Percentiles rank a stretch among this genome's conserved stretches.
These are phyloP conservation scores for Globisporangium abappressorium DNA, from an alignment of 352 stramenopile species.

Conservation along the genomic window DNA sequence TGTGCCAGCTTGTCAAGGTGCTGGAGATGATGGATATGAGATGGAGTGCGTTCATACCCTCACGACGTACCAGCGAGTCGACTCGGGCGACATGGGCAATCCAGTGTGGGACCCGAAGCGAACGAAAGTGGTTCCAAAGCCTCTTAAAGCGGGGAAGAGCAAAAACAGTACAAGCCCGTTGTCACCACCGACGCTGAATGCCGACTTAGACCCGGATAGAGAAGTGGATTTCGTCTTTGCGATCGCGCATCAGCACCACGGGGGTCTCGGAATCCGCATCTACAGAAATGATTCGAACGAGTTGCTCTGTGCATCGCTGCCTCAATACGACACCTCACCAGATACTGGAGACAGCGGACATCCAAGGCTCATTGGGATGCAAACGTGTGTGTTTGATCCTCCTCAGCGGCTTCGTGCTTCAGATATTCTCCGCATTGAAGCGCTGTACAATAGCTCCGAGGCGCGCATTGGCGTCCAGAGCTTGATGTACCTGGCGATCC, in stretches of 20 bases:
- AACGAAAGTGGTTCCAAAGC: not conserved
- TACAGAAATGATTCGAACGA: not conserved
- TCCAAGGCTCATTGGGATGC: not conserved
- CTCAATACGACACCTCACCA: not conserved
- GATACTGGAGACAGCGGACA: not conserved
- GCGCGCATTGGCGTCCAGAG: conserved; percentile 14
- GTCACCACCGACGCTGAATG: not conserved
- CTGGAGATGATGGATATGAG: not conserved
- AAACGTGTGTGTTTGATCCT: conserved; percentile 11
- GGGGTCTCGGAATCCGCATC: conserved; percentile 8
- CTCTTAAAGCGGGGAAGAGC: not conserved
- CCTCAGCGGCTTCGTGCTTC: not conserved
- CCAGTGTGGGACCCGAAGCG: conserved; percentile 10
- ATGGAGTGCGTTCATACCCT: conserved; percentile 8
- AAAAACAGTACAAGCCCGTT: not conserved
- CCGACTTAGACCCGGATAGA: conserved; percentile 2
- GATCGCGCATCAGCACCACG: conserved; percentile 2
- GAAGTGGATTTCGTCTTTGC: conserved; percentile 13
- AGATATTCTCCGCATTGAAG: conserved; percentile 11
- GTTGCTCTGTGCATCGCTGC: conserved; percentile 7
- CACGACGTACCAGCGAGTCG: conserved; percentile 13
- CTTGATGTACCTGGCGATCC: conserved; percentile 12
- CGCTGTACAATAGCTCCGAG: conserved; percentile 11
- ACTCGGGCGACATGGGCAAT: conserved; percentile 6
- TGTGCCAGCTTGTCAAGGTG: not conserved